Conservation (phyloP, 805 yeast species). For the Ogataea glucozyma region DNA sequence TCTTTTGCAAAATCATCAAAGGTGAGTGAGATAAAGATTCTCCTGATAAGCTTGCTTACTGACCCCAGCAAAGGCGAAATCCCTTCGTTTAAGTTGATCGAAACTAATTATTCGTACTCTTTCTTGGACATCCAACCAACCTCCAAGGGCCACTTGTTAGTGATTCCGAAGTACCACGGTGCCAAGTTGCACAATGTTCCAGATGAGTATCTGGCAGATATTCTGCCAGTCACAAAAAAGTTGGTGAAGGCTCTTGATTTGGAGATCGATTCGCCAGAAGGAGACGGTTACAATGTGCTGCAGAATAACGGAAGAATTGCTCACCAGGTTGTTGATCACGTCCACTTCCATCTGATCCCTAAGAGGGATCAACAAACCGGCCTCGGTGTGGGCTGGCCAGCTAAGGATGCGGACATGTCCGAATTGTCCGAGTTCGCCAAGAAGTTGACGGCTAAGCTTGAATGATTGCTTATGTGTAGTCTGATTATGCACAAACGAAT, state of each 20-base stretch:
- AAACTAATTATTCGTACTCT: constrained; percentile 78
- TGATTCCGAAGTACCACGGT: constrained; percentile 93
- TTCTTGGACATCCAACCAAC: constrained; percentile 95
- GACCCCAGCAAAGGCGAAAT: constrained; percentile 66
- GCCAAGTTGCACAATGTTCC: constrained; percentile 90
- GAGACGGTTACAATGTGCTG: constrained; percentile 80
- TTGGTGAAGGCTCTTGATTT: constrained; percentile 71
- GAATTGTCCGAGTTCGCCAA: constrained; percentile 68
- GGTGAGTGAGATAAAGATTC: constrained; percentile 42
- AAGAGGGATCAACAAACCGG: constrained; percentile 76
- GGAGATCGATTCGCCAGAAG: constrained; percentile 61
- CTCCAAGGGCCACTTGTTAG: constrained; percentile 81
- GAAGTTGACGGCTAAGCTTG: constrained; percentile 47
- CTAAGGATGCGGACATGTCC: constrained; percentile 72
- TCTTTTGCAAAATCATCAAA: constrained; percentile 92
- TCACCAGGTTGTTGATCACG: constrained; percentile 94
- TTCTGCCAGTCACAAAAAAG: constrained; percentile 86
- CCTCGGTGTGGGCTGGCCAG: constrained; percentile 93
- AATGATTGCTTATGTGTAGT: not conserved
- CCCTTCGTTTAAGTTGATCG: constrained; percentile 88
- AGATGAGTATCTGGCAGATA: constrained; percentile 83
- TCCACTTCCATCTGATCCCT: constrained; percentile 95
- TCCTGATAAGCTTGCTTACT: constrained; percentile 5
- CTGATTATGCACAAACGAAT: not conserved
- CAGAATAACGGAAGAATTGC: constrained; percentile 96